Evolutionary conservation across 2,329 filamentous ascomycete genomes (phyloP).

Genomic region (Paecilomyces formosus): DNA sequence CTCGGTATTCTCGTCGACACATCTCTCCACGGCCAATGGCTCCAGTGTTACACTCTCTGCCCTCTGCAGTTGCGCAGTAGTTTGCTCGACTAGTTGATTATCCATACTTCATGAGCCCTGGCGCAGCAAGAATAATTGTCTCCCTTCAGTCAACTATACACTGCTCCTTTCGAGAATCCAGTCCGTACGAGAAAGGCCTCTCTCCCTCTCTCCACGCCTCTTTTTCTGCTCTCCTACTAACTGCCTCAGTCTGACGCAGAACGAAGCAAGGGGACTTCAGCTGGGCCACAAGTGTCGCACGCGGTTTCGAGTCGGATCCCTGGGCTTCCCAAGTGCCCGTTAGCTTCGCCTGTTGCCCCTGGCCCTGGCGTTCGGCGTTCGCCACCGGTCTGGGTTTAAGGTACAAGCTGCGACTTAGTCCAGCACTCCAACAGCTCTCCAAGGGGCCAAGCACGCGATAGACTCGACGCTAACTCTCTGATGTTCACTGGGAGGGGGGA

Average conservation of each 20-base stretch:
- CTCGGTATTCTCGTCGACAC: no score
- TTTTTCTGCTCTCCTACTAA: neutral
- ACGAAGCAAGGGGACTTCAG: conserved; percentile 14
- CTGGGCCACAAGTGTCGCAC: neutral
- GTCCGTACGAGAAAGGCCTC: no score
- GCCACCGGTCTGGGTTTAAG: neutral
- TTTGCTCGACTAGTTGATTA: no score
- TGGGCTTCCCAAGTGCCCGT: neutral
- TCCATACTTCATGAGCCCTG: no score
- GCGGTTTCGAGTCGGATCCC: neutral
- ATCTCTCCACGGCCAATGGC: no score
- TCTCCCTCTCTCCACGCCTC: no score
- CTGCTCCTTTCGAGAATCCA: no score
- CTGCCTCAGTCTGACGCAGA: conserved; percentile 5
- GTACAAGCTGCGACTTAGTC: neutral
- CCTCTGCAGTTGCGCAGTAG: no score
- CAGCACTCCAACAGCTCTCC: neutral
- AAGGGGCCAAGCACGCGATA: neutral
- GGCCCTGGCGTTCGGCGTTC: neutral
- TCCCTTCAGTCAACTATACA: no score
- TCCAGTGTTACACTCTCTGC: no score
- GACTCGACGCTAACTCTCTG: neutral
- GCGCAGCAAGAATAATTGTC: no score
- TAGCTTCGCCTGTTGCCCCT: neutral
- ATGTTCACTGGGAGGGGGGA: neutral